These are phyloP conservation scores for Trichoderma semiorbis DNA, from an alignment of 2,329 filamentous ascomycete species.

Conservation along the genomic window DNA sequence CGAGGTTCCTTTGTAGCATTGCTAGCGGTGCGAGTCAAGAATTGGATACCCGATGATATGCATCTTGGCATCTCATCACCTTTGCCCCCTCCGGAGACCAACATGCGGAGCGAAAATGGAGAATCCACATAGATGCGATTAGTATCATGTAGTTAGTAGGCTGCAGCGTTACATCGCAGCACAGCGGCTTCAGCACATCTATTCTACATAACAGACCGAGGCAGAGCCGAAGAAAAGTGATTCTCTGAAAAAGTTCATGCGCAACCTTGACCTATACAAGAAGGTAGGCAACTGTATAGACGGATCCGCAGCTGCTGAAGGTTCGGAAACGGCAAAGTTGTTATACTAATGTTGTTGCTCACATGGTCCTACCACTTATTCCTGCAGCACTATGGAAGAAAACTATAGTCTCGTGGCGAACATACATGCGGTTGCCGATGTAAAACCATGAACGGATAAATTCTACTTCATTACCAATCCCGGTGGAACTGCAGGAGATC, in stretches of 20 bases:
- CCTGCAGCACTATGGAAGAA: background rate
- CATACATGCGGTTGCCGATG: background rate
- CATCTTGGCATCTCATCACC: background rate
- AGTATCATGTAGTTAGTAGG: background rate
- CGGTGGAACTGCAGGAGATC: background rate
- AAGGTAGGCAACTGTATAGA: background rate
- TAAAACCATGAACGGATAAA: background rate
- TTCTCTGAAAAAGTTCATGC: background rate
- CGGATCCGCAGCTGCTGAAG: background rate
- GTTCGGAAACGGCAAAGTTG: background rate
- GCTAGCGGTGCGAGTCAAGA: background rate
- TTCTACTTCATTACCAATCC: background rate
- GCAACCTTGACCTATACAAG: slow-evolving; percentile 7
- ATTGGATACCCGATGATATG: background rate
- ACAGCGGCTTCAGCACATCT: background rate
- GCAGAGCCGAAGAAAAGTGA: slow-evolving; percentile 1
- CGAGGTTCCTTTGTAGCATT: background rate
- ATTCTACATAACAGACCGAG: background rate
- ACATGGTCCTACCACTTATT: background rate
- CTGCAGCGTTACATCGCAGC: slow-evolving; percentile 7
- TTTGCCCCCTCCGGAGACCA: background rate
- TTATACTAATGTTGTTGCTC: background rate
- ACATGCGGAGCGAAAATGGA: background rate
- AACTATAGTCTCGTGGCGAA: background rate
- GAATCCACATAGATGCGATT: background rate